Evolutionary conservation across 805 yeast species (phyloP), one percentile per base, ranked within the genome.

Genomic region (Wickerhamomyces pijperi): DNA sequence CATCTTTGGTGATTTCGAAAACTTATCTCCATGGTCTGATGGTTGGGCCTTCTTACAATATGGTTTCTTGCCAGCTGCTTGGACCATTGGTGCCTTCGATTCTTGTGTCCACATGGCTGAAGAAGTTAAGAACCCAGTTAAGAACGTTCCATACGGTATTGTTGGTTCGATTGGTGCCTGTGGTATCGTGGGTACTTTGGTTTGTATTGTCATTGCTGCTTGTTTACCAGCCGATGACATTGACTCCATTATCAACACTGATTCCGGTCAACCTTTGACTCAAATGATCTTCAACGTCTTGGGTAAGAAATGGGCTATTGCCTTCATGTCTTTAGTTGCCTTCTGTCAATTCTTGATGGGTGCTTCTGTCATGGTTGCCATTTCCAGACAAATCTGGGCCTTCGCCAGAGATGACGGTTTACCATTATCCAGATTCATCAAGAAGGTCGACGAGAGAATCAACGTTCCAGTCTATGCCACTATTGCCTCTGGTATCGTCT

Each of bases 11-110:
- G 53, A 66, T 36, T 62, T 67, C 29, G 59, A 65, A 17, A 75
- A 74, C 53, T 54, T 52, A 38, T 60, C 74, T 21, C 66, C 63
- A 18, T 78, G 82, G 76, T 63, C 74, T 3, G 59, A 55, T 21
- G 83, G 82, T 21, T 75, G 79, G 76, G 65, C 74, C 7, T 55
- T 72, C 55, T 41, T 62, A 32, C 55, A 65, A 44, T 61, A 76
- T 49, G 57, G 57, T 2, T 73, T 76, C 69, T 68, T 76, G 71
- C 78, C 84, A 0, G 74, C 77, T 4, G 70, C 78, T 42, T 80
- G 87, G 87, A 77, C 84, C 21, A 76, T 79, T 57, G 82, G 82
- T 32, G 78, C 82, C 2, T 78, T 77, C 53, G 86, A 79, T 54
- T 72, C 82, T 4, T 74, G 80, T 49, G 76, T 79, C 36, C 85